Evolutionary conservation across 2,329 filamentous ascomycete genomes (phyloP), one percentile per base, ranked within the genome.

Genomic region (Aspergillus quadrilineatus): DNA sequence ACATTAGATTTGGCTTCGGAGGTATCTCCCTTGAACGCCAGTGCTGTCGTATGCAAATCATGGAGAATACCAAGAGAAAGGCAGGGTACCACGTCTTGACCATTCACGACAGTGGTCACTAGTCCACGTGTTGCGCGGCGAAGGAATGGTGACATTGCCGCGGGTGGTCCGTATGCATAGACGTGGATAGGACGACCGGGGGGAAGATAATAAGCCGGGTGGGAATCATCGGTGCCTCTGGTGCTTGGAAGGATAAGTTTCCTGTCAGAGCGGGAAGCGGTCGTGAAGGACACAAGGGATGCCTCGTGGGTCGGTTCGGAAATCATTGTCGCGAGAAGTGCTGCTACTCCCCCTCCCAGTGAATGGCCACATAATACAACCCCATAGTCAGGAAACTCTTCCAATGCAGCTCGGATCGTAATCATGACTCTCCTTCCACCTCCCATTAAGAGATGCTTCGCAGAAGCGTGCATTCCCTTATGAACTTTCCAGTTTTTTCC

Each of bases 161-260:
- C 84, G 0, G 89, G 88, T 1, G 89, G 86, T 0, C 89, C 89
- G 68, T 91, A 92, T 6, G 89, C 87, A 68, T 90, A 92, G 10
- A 91, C 89, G 64, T 92, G 89, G 17, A 92, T 88, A 3, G 87
- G 86, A 0, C 89, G 82, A 14, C 86, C 85, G 0, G 86, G 65
- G 0, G 89, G 89, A 0, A 92, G 79, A 15, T 78, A 80, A 32
- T 85, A 73, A 29, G 62, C 54, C 49, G 63, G 58, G 6, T 55
- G 53, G 9, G 43, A 56, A 53, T 60, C 57, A 60, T 56, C 65
- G 51, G 67, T 63, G 52, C 50, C 60, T 32, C 22, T 34, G 2
- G 44, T 15, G 45, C 10, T 17, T 5, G 30, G 6, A 8, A 50
- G 32, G 4, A 50, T n/a, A 45, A 50, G 37, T 58, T 57, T 36